phyloP scores from a whole-genome alignment of 2,329 filamentous ascomycete species.

The Penicillium carneum region DNA sequence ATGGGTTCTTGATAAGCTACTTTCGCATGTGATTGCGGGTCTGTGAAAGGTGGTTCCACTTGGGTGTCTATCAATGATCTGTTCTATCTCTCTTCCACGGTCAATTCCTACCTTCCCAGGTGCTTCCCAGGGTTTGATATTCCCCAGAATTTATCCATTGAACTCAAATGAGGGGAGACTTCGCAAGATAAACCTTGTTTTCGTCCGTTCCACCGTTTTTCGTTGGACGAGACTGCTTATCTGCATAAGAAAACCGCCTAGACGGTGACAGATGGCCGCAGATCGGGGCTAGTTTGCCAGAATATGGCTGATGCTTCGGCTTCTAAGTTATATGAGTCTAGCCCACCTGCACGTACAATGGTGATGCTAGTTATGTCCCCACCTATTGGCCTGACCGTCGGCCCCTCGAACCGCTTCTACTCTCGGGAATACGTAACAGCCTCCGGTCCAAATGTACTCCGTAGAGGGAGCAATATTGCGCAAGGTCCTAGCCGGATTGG shows the following conservation, averaged over 20 bases:
- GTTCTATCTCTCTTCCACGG: neutral
- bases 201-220: neutral
- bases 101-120: neutral
- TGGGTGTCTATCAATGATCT: constrained; percentile 3
- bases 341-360: constrained; percentile 2
- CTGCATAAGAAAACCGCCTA: constrained; percentile 5
- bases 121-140: neutral
- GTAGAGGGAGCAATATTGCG: neutral
- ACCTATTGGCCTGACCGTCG: constrained; percentile 15
- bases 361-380: constrained; percentile 5
- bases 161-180: neutral
- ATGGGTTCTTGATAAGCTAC: constrained; percentile 27
- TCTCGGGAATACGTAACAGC: constrained; percentile 12
- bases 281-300: neutral
- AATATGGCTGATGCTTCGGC: constrained; percentile 2
- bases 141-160: neutral
- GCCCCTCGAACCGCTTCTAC: neutral
- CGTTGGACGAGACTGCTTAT: constrained; percentile 12
- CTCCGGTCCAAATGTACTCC: constrained; percentile 6
- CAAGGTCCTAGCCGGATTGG: constrained; percentile 26
- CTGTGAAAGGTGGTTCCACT: constrained; percentile 23
- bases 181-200: neutral
- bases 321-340: constrained; percentile 1
- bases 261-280: neutral
- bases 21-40: constrained; percentile 48